Percentiles rank a stretch among this genome's conserved stretches.
Evolutionary conservation across 306 rosid species (phyloP).

Genomic region (Dalbergia cochinchinensis): DNA sequence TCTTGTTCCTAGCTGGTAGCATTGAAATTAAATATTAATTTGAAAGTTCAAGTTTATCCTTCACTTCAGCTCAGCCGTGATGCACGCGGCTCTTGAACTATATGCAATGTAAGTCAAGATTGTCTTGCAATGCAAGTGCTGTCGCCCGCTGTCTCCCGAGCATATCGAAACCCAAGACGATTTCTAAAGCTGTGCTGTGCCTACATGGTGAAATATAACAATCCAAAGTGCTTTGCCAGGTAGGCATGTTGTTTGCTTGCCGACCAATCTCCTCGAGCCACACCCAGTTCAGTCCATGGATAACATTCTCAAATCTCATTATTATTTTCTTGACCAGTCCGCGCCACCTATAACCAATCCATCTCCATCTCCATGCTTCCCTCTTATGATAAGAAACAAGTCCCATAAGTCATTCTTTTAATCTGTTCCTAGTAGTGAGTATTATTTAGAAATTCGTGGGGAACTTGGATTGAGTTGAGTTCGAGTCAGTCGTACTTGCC

Average conservation of each 20-base stretch:
- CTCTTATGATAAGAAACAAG: too few relatives aligned
- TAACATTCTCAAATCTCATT: conserved; percentile 13
- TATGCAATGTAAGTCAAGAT: neutral
- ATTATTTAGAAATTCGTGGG: conserved; percentile 42
- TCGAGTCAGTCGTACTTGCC: conserved; percentile 1
- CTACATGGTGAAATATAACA: neutral
- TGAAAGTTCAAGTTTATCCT: conserved; percentile 20
- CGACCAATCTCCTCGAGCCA: conserved; percentile 70
- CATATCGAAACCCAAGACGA: conserved; percentile 15
- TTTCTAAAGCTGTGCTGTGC: neutral
- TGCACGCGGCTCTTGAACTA: conserved; percentile 19
- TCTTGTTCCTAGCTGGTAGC: neutral
- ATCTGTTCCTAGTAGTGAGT: too few relatives aligned
- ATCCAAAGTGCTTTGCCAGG: conserved; percentile 45
- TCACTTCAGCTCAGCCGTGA: neutral
- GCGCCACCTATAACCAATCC: neutral
- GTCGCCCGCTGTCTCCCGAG: conserved; percentile 3
- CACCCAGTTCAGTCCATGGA: conserved; percentile 33
- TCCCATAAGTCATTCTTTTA: too few relatives aligned
- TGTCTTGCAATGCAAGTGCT: conserved; percentile 30
- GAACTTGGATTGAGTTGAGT: conserved; percentile 43
- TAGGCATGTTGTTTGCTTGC: conserved; percentile 41
- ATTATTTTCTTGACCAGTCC: conserved; percentile 53
- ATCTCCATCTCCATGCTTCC: conserved; percentile 1
- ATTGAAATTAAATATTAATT: neutral